Conservation (phyloP, 306 rosid species). For the Luffa aegyptiaca region DNA sequence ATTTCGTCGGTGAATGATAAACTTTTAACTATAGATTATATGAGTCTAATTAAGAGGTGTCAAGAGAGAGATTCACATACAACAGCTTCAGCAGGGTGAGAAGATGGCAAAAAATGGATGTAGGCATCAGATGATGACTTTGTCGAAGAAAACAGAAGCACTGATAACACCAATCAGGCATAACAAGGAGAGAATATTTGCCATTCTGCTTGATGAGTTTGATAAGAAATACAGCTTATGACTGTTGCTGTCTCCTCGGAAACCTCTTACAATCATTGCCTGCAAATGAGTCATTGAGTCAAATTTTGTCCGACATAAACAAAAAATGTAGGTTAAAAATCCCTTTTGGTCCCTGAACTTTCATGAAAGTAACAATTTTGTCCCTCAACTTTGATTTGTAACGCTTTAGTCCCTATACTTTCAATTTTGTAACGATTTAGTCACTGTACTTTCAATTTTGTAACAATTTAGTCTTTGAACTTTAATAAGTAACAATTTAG, state of each 20-base stretch:
- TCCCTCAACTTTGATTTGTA: too few relatives aligned
- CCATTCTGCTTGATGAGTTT: conserved; percentile 51
- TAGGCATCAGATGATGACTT: not conserved
- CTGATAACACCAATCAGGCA: conserved; percentile 43
- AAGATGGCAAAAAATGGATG: not conserved
- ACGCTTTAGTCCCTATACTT: too few relatives aligned
- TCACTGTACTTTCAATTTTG: too few relatives aligned
- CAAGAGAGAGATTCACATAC: not conserved
- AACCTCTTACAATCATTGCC: conserved; percentile 98
- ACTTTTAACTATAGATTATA: not conserved
- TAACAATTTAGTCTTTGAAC: too few relatives aligned
- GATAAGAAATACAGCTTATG: conserved; percentile 76
- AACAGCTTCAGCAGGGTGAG: not conserved
- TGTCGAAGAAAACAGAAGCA: conserved; percentile 33
- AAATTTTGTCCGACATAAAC: not conserved
- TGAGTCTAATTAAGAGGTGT: not conserved
- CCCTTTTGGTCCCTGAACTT: too few relatives aligned
- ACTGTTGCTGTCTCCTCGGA: conserved; percentile 58
- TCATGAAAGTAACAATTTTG: too few relatives aligned
- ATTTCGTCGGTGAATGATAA: too few relatives aligned
- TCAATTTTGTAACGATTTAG: too few relatives aligned
- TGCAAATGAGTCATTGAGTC: conserved; percentile 18
- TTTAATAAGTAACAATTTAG: too few relatives aligned
- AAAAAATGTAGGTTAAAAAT: not conserved
- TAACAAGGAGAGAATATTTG: conserved; percentile 48